Evolutionary conservation across 768 basidiomycete species (phyloP), one percentile per base, ranked within the genome.

Genomic region (Boletus vermiculosoides): DNA sequence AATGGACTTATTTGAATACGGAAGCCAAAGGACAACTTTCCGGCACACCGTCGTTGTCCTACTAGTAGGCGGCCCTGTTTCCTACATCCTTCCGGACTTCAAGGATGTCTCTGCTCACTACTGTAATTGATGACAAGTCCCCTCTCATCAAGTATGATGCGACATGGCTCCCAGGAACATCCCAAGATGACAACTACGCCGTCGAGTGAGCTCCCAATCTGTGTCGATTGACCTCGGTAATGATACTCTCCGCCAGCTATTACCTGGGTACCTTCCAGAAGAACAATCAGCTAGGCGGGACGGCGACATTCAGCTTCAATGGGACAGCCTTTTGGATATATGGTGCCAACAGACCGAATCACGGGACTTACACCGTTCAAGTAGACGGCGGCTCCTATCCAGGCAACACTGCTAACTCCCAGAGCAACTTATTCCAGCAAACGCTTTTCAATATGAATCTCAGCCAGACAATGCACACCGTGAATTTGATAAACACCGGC

Each of bases 271-370:
- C 73, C 42, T 78, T 75, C 55, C 77, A 71, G 58, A 66, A 62
- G 25, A 78, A 78, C 8, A 64, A 62, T 13, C 62, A 37, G 1
- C 22, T 57, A 40, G 68, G 70, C 6, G 77, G 77, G 10, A 68
- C 62, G 23, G 76, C 74, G 13, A 75, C 69, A 0, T 78, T 83
- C 61, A 60, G 64, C n/a, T 83, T 83, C 69, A 77, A 78, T 41
- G 82, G 80, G 20, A 78, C 77, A 10, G 75, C 74, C 5, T 67
- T 83, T 18, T 73, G 75, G 66, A 68, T 83, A 28, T 83, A 74
- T 60, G 82, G 83, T 25, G 74, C 80, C 16, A 79, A 80, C 60
- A 73, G 81, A 45, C 55, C 57, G 3, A 80, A 79, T 55, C 80
- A 82, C 60, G 80, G 82, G 0, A 56, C 52, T 3, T 84, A 77